Evolutionary conservation across 805 yeast species (phyloP).

Genomic region (Lachancea lanzarotensis): DNA sequence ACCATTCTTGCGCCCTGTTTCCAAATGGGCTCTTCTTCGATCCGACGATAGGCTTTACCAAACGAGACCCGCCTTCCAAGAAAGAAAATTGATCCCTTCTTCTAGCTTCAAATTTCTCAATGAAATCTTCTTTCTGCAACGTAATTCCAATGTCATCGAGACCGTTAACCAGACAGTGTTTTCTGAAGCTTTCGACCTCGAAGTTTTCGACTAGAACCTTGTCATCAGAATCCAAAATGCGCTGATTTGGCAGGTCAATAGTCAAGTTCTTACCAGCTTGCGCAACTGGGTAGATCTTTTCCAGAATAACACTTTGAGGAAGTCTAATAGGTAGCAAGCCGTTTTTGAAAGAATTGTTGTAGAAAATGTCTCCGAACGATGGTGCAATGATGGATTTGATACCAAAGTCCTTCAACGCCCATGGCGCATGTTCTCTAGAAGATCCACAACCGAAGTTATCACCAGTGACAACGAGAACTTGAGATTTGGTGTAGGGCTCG

Average conservation of each 20-base stretch:
- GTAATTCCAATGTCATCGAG: constrained; percentile 96
- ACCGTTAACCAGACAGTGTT: constrained; percentile 90
- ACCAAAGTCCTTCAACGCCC: constrained; percentile 98
- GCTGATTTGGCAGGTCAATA: constrained; percentile 83
- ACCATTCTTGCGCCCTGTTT: constrained; percentile 71
- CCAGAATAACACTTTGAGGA: constrained; percentile 66
- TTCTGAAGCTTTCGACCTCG: constrained; percentile 86
- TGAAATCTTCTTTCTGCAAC: constrained; percentile 76
- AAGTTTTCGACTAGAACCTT: constrained; percentile 75
- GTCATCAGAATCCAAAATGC: constrained; percentile 58
- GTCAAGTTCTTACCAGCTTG: constrained; percentile 59
- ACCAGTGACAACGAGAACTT: constrained; percentile 85
- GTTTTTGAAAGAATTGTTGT: constrained; percentile 94
- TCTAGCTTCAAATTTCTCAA: constrained; percentile 62
- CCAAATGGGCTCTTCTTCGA: constrained; percentile 64
- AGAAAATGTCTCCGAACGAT: constrained; percentile 96
- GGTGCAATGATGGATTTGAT: constrained; percentile 95
- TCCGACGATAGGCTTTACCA: constrained; percentile 59
- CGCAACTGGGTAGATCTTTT: constrained; percentile 76
- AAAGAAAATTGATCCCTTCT: constrained; percentile 82
- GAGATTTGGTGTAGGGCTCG: constrained; percentile 72
- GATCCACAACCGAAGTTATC: constrained; percentile 99
- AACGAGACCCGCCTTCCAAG: constrained; percentile 80
- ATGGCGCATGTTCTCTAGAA: constrained; percentile 98
- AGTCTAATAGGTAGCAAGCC: constrained; percentile 89